These are phyloP conservation scores for Ascochyta lentis DNA, from an alignment of 2,329 filamentous ascomycete species.

Conservation along the genomic window DNA sequence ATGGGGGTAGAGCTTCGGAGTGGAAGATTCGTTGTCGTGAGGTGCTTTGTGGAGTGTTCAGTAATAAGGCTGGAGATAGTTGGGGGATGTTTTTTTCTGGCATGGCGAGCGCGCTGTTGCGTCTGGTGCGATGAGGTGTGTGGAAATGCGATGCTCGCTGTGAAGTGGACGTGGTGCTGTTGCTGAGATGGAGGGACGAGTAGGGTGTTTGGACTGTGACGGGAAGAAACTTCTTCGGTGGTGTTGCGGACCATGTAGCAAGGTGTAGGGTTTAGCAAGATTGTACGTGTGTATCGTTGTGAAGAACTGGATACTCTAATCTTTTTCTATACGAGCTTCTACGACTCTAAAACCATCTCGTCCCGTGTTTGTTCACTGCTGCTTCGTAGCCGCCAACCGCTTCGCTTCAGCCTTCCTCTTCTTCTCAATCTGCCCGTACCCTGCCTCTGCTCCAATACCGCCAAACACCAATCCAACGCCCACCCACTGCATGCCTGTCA, in stretches of 20 bases:
- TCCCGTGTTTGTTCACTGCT: slow-evolving; percentile 19
- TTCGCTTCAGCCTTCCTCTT: slow-evolving; percentile 75
- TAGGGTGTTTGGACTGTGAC: neutral
- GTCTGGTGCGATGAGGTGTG: too few species aligned
- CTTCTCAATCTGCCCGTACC: slow-evolving; percentile 84
- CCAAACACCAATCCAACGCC: slow-evolving; percentile 94
- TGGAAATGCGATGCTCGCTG: too few species aligned
- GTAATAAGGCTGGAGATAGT: too few species aligned
- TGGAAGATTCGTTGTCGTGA: too few species aligned
- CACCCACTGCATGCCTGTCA: slow-evolving; percentile 90
- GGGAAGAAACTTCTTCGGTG: neutral
- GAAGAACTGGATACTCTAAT: neutral
- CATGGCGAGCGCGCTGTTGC: too few species aligned
- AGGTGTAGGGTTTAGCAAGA: neutral
- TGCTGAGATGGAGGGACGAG: neutral
- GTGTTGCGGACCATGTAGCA: neutral
- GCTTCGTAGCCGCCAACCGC: slow-evolving; percentile 30
- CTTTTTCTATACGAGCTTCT: neutral
- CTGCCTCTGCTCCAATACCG: slow-evolving; percentile 88
- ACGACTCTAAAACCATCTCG: neutral
- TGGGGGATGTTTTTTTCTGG: too few species aligned
- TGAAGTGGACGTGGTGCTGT: too few species aligned
- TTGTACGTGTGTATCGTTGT: neutral
- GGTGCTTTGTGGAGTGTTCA: too few species aligned
- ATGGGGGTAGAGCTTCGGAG: too few species aligned